These are phyloP conservation scores for Purpureocillium lavendulum DNA, from an alignment of 2,329 filamentous ascomycete species.

Conservation along the genomic window DNA sequence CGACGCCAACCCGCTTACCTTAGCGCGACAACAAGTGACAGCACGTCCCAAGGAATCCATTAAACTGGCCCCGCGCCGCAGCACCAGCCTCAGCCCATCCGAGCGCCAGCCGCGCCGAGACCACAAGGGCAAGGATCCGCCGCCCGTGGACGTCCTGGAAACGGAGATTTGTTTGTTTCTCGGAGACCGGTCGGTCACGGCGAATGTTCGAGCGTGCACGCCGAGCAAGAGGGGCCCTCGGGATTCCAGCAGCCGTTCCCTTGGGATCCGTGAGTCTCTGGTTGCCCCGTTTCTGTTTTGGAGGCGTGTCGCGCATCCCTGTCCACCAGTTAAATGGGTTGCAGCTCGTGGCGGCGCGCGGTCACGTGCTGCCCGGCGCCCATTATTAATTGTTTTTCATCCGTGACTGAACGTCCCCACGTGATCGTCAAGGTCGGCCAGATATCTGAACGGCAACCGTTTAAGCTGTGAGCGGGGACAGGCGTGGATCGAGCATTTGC, in stretches of 20 bases:
- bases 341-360: constrained; percentile 8
- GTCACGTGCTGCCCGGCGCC: constrained; percentile 11
- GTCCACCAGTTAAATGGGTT: background rate
- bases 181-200: constrained; percentile 1
- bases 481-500: too few species aligned
- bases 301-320: constrained; percentile 2
- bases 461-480: too few species aligned
- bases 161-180: background rate
- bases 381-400: constrained; percentile 5
- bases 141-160: background rate
- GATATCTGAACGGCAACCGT: too few species aligned
- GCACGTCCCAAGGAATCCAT: constrained; percentile 13
- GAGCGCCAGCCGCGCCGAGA: background rate
- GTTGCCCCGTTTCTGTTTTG: background rate
- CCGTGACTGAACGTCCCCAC: background rate
- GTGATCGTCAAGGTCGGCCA: background rate
- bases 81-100: too few species aligned
- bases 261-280: too few species aligned
- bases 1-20: constrained; percentile 21
- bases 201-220: background rate
- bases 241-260: background rate
- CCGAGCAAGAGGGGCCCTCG: background rate
- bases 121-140: background rate
- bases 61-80: constrained; percentile 15
- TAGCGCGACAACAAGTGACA: constrained; percentile 21